Evolutionary conservation across 2,329 filamentous ascomycete genomes (phyloP).

Genomic region (Fusarium illudens): DNA sequence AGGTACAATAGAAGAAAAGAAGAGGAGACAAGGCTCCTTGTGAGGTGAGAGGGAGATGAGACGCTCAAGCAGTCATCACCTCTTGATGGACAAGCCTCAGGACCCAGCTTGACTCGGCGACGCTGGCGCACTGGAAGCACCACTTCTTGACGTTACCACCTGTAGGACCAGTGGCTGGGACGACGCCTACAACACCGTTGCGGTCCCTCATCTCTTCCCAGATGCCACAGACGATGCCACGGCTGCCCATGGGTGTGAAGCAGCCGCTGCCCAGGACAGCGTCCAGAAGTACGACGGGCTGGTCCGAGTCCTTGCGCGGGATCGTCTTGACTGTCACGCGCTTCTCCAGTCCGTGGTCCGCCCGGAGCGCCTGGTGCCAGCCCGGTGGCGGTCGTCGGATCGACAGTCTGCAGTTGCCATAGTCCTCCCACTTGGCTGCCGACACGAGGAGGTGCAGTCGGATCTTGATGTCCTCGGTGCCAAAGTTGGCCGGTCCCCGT

Average conservation of each 20-base stretch:
- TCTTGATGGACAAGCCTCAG: constrained; percentile 65
- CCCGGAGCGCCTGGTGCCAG: constrained; percentile 65
- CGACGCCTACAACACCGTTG: constrained; percentile 63
- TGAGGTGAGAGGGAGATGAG: neutral
- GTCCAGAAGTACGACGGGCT: constrained; percentile 75
- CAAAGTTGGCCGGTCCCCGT: constrained; percentile 69
- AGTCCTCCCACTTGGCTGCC: constrained; percentile 86
- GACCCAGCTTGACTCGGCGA: constrained; percentile 64
- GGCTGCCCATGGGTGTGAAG: constrained; percentile 83
- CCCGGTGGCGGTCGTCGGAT: constrained; percentile 79
- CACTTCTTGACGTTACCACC: constrained; percentile 68
- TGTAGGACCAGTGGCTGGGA: constrained; percentile 60
- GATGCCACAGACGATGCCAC: constrained; percentile 88
- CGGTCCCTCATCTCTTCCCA: constrained; percentile 80
- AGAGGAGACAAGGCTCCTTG: neutral
- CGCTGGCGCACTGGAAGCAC: constrained; percentile 68
- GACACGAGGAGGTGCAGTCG: constrained; percentile 83
- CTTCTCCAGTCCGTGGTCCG: constrained; percentile 78
- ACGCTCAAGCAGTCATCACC: constrained; percentile 52
- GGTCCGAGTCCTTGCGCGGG: constrained; percentile 65
- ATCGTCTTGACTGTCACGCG: constrained; percentile 81
- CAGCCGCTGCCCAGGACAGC: constrained; percentile 85
- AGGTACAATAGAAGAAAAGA: constrained; percentile 12
- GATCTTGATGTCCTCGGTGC: constrained; percentile 77
- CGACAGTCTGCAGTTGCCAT: constrained; percentile 83